A percentile compares a stretch with the other conserved stretches of the same genome.
These are phyloP conservation scores for Salix udensis DNA, from an alignment of 345 rosid genomes.

Conservation along the genomic window DNA sequence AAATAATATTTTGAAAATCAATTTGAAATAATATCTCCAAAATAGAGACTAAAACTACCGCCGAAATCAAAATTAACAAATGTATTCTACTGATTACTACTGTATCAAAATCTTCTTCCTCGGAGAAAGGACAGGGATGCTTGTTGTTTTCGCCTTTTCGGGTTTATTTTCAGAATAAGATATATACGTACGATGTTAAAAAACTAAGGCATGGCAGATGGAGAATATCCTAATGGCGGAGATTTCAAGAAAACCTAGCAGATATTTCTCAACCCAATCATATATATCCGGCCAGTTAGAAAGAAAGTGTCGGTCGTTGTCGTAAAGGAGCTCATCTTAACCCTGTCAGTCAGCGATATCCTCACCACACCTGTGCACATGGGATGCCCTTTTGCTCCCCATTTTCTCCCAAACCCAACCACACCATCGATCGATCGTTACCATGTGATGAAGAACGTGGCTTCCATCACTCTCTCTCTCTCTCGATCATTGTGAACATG, in stretches of 20 bases:
- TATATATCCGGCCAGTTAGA: slow-evolving; percentile 20
- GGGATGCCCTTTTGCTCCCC: not conserved
- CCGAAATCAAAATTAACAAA: too few relatives aligned
- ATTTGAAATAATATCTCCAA: too few relatives aligned
- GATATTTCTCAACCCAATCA: slow-evolving; percentile 11
- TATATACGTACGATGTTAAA: too few relatives aligned
- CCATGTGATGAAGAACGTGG: slow-evolving; percentile 3
- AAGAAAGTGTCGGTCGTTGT: not conserved
- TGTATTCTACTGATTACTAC: too few relatives aligned
- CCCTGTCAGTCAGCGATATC: not conserved
- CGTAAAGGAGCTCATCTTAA: not conserved
- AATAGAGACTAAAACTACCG: too few relatives aligned
- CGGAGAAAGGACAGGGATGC: too few relatives aligned
- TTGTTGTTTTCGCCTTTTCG: too few relatives aligned
- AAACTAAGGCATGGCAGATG: not conserved
- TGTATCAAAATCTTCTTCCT: too few relatives aligned
- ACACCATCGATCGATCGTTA: not conserved
- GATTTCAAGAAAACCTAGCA: not conserved
- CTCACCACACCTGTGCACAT: not conserved
- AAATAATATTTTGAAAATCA: too few relatives aligned
- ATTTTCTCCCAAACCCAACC: not conserved
- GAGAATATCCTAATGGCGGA: not conserved
- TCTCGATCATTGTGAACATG: too few relatives aligned
- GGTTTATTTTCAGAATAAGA: too few relatives aligned
- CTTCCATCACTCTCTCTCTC: too few relatives aligned